phyloP scores from a whole-genome alignment of 2,329 filamentous ascomycete genomes.

The Botrytis elliptica region DNA sequence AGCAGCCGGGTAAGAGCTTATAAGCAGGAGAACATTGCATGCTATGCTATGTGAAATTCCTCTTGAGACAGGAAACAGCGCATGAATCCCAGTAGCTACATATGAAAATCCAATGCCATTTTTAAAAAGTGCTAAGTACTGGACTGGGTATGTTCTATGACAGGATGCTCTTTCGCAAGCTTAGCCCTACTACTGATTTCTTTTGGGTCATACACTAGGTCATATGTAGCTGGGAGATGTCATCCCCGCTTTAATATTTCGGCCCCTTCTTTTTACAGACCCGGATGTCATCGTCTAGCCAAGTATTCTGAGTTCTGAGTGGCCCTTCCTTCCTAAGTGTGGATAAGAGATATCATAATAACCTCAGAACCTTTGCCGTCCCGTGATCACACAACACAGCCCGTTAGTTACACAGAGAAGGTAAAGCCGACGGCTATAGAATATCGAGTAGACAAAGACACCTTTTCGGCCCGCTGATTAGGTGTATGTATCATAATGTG shows the following conservation, averaged over 20 bases:
- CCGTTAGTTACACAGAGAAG: background rate
- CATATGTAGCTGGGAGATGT: background rate
- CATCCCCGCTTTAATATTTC: background rate
- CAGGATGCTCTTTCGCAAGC: background rate
- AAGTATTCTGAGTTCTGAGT: background rate
- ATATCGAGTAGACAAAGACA: background rate
- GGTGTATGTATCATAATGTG: background rate
- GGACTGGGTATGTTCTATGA: background rate
- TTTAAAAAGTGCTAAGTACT: background rate
- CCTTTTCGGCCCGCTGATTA: background rate
- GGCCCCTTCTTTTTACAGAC: constrained; percentile 8
- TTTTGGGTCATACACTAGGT: background rate
- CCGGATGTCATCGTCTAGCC: background rate
- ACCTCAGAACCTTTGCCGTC: background rate
- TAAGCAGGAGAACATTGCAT: background rate
- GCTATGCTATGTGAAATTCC: background rate
- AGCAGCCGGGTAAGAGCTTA: background rate
- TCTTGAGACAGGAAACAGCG: background rate
- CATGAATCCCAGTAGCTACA: background rate
- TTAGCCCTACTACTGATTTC: background rate
- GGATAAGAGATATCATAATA: background rate
- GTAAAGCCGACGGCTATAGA: background rate
- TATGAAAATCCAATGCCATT: constrained; percentile 5
- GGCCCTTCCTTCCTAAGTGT: background rate
- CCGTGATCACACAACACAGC: background rate